phyloP scores from a whole-genome alignment of 257 asterid genomes.

The Fraxinus americana region DNA sequence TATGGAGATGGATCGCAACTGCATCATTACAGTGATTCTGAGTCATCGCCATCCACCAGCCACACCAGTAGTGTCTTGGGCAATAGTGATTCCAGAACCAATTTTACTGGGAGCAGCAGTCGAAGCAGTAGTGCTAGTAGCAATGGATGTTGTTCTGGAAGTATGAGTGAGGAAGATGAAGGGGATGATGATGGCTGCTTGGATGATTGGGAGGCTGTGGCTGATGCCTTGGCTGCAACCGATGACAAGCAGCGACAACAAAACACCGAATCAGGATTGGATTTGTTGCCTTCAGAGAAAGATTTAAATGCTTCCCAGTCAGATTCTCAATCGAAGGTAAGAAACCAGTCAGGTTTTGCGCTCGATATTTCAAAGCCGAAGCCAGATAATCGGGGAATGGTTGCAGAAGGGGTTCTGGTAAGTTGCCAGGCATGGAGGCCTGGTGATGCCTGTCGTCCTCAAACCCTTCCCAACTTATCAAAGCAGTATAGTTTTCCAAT shows the following conservation, averaged over 20 bases:
- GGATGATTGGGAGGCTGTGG: slow-evolving; percentile 98
- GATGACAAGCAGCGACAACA: slow-evolving; percentile 52
- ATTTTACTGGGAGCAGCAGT: slow-evolving; percentile 62
- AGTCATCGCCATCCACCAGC: slow-evolving; percentile 61
- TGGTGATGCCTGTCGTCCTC: slow-evolving; percentile 85
- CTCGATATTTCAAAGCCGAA: slow-evolving; percentile 29
- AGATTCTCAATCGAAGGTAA: slow-evolving; percentile 25
- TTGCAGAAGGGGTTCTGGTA: slow-evolving; percentile 31
- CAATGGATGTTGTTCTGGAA: slow-evolving; percentile 61
- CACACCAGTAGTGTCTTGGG: slow-evolving; percentile 63
- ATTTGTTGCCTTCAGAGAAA: slow-evolving; percentile 26
- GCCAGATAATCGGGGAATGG: slow-evolving; percentile 39
- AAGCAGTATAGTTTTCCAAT: slow-evolving; percentile 69
- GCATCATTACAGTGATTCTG: slow-evolving; percentile 61
- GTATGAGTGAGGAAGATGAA: slow-evolving; percentile 69
- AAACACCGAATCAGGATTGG: slow-evolving; percentile 29
- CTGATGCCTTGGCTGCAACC: slow-evolving; percentile 87
- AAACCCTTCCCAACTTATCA: slow-evolving; percentile 75
- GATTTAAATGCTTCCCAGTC: slow-evolving; percentile 26
- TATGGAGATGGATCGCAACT: slow-evolving; percentile 40
- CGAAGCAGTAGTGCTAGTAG: slow-evolving; percentile 62
- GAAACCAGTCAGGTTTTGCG: slow-evolving; percentile 23
- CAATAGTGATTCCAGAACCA: slow-evolving; percentile 55
- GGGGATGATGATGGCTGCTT: slow-evolving; percentile 64
- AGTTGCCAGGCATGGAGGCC: slow-evolving; percentile 79